Percentiles rank a stretch among this genome's conserved stretches.
phyloP scores from a whole-genome alignment of 2,329 filamentous ascomycete genomes.

The Laburnicola sp. region DNA sequence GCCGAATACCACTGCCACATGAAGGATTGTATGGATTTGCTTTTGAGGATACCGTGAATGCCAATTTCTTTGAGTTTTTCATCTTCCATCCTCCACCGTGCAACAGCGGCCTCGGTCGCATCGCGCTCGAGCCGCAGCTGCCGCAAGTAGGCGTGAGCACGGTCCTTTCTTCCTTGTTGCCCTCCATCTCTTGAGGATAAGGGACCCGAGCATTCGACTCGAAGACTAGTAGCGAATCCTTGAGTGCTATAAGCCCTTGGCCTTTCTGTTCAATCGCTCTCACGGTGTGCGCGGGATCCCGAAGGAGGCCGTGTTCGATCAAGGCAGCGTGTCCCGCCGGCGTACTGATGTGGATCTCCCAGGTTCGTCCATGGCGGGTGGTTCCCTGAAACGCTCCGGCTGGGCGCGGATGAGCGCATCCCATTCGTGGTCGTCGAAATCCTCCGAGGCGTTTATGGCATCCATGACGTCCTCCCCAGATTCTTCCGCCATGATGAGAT shows the following conservation, averaged over 20 bases:
- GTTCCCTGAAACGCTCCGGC: slow-evolving; percentile 37
- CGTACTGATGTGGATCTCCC: slow-evolving; percentile 29
- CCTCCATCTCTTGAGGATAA: slow-evolving; percentile 57
- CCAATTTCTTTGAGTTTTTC: slow-evolving; percentile 70
- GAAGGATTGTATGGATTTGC: slow-evolving; percentile 65
- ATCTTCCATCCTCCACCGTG: slow-evolving; percentile 77
- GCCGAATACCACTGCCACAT: slow-evolving; percentile 76
- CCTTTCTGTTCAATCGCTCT: slow-evolving; percentile 64
- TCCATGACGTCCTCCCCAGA: slow-evolving; percentile 40
- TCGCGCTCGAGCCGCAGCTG: slow-evolving; percentile 75
- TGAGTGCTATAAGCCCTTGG: slow-evolving; percentile 68
- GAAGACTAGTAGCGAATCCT: slow-evolving; percentile 69
- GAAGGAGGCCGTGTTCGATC: slow-evolving; percentile 31
- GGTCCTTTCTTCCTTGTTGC: slow-evolving; percentile 50
- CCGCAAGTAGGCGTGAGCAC: slow-evolving; percentile 57
- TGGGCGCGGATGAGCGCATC: slow-evolving; percentile 38
- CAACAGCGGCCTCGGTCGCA: slow-evolving; percentile 72
- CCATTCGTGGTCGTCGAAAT: slow-evolving; percentile 43
- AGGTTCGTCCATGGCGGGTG: slow-evolving; percentile 25
- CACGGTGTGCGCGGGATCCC: slow-evolving; percentile 38
- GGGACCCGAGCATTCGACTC: slow-evolving; percentile 52
- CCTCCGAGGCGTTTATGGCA: slow-evolving; percentile 38
- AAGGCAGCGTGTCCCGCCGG: slow-evolving; percentile 24
- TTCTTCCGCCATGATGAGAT: slow-evolving; percentile 57
- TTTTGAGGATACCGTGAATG: slow-evolving; percentile 64